phyloP scores from a whole-genome alignment of 176 grass and related monocot species.

The Eragrostis nindensis region DNA sequence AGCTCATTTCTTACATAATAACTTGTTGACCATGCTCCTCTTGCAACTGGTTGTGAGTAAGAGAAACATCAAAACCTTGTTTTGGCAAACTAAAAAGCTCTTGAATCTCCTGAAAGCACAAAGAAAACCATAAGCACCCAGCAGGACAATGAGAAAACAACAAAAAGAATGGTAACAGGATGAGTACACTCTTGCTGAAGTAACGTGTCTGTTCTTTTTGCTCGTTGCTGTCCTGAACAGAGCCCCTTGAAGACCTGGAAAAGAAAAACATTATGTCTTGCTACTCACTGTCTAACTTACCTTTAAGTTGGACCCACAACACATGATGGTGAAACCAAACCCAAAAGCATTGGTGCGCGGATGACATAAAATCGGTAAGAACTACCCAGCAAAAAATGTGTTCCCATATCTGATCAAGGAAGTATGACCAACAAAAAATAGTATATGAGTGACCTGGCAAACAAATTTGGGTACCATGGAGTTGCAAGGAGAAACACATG shows the following conservation, averaged over 20 bases:
- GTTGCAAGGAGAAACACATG: conserved; percentile 14
- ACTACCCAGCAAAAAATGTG: neutral
- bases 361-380: neutral
- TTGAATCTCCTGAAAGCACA: conserved; percentile 64
- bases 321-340: neutral
- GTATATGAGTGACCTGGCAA: neutral
- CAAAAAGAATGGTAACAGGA: conserved; percentile 21
- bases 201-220: conserved; percentile 94
- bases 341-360: neutral
- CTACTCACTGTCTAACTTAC: neutral
- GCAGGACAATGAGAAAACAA: conserved; percentile 16
- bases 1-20: conserved; percentile 52
- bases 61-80: conserved; percentile 93
- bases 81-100: conserved; percentile 83
- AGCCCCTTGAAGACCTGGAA: conserved; percentile 82
- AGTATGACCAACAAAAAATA: neutral
- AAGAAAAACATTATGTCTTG: conserved; percentile 15
- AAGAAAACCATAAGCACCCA: conserved; percentile 24
- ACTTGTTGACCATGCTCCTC: conserved; percentile 83
- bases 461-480: neutral
- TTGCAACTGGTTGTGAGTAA: conserved; percentile 75
- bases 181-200: conserved; percentile 80
- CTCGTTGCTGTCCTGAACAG: conserved; percentile 93
- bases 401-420: neutral
- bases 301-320: conserved; percentile 11